These are phyloP conservation scores for Taphrina betulina DNA, from an alignment of 1,139 yeast genomes.

Conservation along the genomic window DNA sequence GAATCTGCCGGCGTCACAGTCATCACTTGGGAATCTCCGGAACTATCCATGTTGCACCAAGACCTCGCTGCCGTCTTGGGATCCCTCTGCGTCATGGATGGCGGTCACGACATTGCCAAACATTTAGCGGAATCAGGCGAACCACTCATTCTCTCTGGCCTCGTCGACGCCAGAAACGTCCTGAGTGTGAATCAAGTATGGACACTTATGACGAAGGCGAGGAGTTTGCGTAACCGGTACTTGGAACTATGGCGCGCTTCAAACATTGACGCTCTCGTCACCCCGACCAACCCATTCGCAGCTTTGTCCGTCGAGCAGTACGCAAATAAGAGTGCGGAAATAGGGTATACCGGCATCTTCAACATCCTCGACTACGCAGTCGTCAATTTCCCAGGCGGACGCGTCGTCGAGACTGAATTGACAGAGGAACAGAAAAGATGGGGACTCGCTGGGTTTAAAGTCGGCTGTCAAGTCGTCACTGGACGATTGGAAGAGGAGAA, in stretches of 20 bases:
- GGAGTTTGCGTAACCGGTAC: constrained; percentile 3
- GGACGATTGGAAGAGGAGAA: constrained; percentile 17
- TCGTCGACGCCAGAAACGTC: constrained; percentile 2
- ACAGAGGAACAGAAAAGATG: not conserved
- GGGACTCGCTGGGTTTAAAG: constrained; percentile 3
- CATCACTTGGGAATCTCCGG: constrained; percentile 13
- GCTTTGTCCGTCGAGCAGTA: constrained; percentile 1
- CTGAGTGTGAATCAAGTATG: constrained; percentile 7
- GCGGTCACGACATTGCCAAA: constrained; percentile 14
- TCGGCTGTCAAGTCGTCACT: constrained; percentile 17
- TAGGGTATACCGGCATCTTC: constrained; percentile 63
- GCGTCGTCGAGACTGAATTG: not conserved
- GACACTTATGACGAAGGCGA: constrained; percentile 1
- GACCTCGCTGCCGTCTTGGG: constrained; percentile 8
- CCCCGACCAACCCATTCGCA: constrained; percentile 18
- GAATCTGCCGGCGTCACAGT: not conserved
- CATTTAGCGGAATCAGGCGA: constrained; percentile 6
- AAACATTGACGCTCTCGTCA: constrained; percentile 2
- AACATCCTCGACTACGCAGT: constrained; percentile 59
- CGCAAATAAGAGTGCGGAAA: constrained; percentile 3
- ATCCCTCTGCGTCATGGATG: constrained; percentile 16
- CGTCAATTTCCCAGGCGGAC: constrained; percentile 52
- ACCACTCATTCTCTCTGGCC: constrained; percentile 18
- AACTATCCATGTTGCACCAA: constrained; percentile 9
- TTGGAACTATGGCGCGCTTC: constrained; percentile 4